Evolutionary conservation across 2,329 filamentous ascomycete species (phyloP).

Genomic region (Aureobasidium sp.): DNA sequence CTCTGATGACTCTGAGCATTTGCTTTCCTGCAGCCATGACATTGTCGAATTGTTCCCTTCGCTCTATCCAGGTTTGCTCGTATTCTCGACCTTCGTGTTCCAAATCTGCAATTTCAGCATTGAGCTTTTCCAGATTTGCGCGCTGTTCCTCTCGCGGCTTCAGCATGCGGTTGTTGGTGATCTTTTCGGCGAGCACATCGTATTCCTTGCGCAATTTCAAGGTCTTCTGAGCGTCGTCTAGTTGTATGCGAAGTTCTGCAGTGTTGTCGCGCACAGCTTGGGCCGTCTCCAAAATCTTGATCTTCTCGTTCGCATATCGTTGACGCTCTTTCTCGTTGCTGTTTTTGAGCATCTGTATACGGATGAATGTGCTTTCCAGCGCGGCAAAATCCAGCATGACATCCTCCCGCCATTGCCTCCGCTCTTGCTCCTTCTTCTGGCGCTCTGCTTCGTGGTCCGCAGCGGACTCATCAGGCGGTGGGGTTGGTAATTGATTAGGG

Average conservation of each 20-base stretch:
- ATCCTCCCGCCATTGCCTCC: slow-evolving; percentile 71
- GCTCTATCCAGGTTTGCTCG: slow-evolving; percentile 73
- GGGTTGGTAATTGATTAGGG: slow-evolving; percentile 54
- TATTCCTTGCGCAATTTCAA: slow-evolving; percentile 76
- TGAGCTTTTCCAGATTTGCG: slow-evolving; percentile 69
- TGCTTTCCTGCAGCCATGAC: slow-evolving; percentile 90
- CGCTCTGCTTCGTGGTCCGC: slow-evolving; percentile 38
- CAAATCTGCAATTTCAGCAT: slow-evolving; percentile 81
- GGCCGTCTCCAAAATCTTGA: slow-evolving; percentile 70
- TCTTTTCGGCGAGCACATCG: slow-evolving; percentile 80
- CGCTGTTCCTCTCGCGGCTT: slow-evolving; percentile 79
- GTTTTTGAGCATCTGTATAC: slow-evolving; percentile 77
- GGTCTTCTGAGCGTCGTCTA: slow-evolving; percentile 69
- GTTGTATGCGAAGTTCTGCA: slow-evolving; percentile 60
- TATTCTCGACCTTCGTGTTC: slow-evolving; percentile 79
- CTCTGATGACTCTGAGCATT: slow-evolving; percentile 75
- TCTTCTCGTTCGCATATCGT: slow-evolving; percentile 74
- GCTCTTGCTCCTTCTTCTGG: slow-evolving; percentile 48
- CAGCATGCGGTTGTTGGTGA: slow-evolving; percentile 72
- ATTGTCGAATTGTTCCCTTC: slow-evolving; percentile 75
- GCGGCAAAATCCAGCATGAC: slow-evolving; percentile 81
- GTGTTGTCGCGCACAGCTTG: slow-evolving; percentile 72
- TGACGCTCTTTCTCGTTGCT: slow-evolving; percentile 79
- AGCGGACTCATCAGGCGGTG: slow-evolving; percentile 57
- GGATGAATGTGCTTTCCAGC: slow-evolving; percentile 77